Evolutionary conservation across 495 filamentous ascomycete species (phyloP), one percentile per base, ranked within the genome.

Genomic region (Penicillium lividum): DNA sequence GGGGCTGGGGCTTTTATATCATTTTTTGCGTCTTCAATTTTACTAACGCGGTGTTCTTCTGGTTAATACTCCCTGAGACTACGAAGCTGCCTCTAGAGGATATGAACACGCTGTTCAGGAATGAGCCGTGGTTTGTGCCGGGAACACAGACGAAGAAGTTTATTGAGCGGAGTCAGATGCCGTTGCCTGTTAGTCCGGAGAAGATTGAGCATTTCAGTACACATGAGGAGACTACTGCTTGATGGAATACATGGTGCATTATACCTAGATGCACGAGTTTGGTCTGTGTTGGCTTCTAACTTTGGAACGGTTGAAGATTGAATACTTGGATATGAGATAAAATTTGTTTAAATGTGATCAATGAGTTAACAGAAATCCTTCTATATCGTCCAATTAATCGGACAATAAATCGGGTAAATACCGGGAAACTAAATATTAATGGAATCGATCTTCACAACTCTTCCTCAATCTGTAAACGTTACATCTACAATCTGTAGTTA

Each of bases 41-140:
- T 42, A 57, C 57, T 0, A 68, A 85, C 64, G 82, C 83, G 2
- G 27, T 86, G 31, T 85, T 84, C 71, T 86, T 86, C 75, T 86
- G 79, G 75, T 69, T 79, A 4, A 51, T 85, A 29, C 71, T 85
- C 27, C 84, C 83, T 2, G 84, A 86, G 69, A 85, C 84, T 3
- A 75, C 71, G 28, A 81, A 77, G 60, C 70, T 82, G 22, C 81
- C 83, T 1, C 74, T 87, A 18, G 82, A 86, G 63, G 82, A 84
- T 58, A 86, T 86, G 84, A 80, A 83, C 56, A 73, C 79, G 30
- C 70, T 89, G 40, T 87, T 86, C 67, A 80, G 75, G 25, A 79
- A 85, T 65, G 82, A 83, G 15, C 83, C 86, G 15, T 77, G 75
- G 66, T 76, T 89, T 54, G 83, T 87, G 1, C 78, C 82, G 2